Evolutionary conservation across 305 asterid genomes (phyloP).

Genomic region (Fraxinus xanthoxyloides): DNA sequence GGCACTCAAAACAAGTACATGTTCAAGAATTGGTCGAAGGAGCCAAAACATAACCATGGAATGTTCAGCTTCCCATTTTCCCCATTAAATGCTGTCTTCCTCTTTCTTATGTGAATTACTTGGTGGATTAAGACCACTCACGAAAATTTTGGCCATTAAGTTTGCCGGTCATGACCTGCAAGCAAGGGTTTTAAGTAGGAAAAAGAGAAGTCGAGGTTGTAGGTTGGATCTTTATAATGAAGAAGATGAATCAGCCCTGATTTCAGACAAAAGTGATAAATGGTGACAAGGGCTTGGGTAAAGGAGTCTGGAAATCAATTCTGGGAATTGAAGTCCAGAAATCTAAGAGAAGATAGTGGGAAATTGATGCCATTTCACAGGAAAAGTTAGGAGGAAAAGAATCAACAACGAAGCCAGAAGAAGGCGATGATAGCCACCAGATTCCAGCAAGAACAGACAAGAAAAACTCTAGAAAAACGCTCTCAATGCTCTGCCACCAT

Average conservation of each 20-base stretch:
- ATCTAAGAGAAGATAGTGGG: not conserved
- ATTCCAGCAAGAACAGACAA: not conserved
- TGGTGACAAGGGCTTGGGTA: not conserved
- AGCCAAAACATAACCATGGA: not conserved
- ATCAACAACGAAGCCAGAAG: not conserved
- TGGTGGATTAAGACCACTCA: not conserved
- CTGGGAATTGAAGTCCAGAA: not conserved
- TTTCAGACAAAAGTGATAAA: not conserved
- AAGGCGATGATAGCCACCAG: not conserved
- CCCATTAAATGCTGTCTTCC: not conserved
- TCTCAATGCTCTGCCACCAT: not conserved
- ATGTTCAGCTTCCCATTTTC: not conserved
- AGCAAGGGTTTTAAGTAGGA: not conserved
- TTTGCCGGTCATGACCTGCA: not conserved
- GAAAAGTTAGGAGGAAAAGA: not conserved
- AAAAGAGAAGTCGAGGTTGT: not conserved
- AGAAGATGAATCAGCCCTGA: not conserved
- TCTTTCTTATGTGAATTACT: not conserved
- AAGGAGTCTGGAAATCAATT: not conserved
- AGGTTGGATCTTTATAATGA: not conserved
- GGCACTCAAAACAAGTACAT: too few species aligned
- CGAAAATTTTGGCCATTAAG: not conserved
- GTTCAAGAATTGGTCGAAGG: not conserved
- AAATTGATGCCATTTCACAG: not conserved
- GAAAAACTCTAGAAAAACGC: not conserved